Evolutionary conservation across 208 protist genomes (phyloP), one percentile per base, ranked within the genome.

Genomic region (Wallacemonas sp.): DNA sequence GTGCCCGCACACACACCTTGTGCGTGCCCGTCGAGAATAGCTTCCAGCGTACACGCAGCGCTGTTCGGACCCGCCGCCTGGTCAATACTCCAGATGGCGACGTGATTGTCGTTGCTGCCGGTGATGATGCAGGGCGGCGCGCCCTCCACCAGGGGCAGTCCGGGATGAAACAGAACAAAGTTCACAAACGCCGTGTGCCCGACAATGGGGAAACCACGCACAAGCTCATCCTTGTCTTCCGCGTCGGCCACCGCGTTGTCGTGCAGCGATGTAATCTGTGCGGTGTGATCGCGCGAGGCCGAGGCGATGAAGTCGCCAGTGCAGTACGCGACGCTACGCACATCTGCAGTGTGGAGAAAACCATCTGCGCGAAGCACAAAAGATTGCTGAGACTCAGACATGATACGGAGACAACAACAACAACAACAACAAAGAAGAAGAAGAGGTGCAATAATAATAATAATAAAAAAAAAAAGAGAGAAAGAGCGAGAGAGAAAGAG

Each of bases 181-280:
- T 95, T 95, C 21, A 95, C 88, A 75, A 95, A 95, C 1, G 78
- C 85, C 1, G 65, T 81, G 63, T 95, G 88, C 2, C 85, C 88
- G 41, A 77, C 46, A 41, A 90, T 75, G 12, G 68, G 72, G 38
- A 68, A 28, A 14, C 45, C 58, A 27, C 30, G 22, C 30, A 46
- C 56, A 28, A 71, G 42, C 39, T 44, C 54, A 26, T 66, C 64
- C 31, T 53, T 38, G 58, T 55, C 54, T 28, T 34, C 58, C n/a
- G 30, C 34, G 5, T 58, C 53, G n/a, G 26, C n/a, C 39, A 39
- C 56, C 41, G 79, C 70, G 1, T 60, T 59, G 24, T 55, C 1
- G 0, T 71, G 77, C 2, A 82, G 36, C 12, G 38, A 66, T 45
- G 66, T 71, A 34, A 78, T 41, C 27, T 76, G 70, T 4, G 82